phyloP scores from a whole-genome alignment of 768 basidiomycete species.

The Pleurotus eryngii region DNA sequence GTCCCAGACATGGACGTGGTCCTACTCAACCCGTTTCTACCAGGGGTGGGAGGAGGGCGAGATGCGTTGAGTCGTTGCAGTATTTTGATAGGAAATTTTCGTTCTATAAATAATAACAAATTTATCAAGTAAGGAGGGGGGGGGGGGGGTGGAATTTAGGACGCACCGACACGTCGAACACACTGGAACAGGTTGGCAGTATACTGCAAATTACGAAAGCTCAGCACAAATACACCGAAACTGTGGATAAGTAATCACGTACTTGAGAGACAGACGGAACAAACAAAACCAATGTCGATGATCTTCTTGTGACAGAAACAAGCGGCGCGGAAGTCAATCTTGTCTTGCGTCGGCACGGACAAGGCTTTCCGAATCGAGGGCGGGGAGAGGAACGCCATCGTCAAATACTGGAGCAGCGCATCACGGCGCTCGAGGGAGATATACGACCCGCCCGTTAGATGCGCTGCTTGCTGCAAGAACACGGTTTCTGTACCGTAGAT shows the following conservation, averaged over 20 bases:
- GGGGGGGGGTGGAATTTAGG: conserved; percentile 3
- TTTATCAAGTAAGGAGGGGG: neutral
- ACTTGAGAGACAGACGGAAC: conserved; percentile 98
- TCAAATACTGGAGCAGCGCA: conserved; percentile 89
- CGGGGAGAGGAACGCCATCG: conserved; percentile 74
- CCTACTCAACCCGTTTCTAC: conserved; percentile 12
- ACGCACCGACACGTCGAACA: conserved; percentile 91
- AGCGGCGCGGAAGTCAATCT: conserved; percentile 94
- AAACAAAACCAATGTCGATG: conserved; percentile 95
- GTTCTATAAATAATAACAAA: conserved; percentile 31
- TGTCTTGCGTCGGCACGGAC: conserved; percentile 88
- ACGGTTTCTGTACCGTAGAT: conserved; percentile 86
- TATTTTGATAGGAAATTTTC: conserved; percentile 93
- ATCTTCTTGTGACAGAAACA: conserved; percentile 99
- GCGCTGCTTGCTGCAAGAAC: conserved; percentile 95
- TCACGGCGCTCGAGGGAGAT: conserved; percentile 78
- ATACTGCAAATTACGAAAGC: conserved; percentile 51
- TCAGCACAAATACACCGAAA: no score
- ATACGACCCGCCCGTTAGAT: conserved; percentile 93
- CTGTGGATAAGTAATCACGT: conserved; percentile 24
- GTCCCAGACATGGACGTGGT: neutral
- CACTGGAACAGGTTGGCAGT: conserved; percentile 90
- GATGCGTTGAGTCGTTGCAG: conserved; percentile 76
- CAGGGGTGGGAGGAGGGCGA: conserved; percentile 31
- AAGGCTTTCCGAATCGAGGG: conserved; percentile 70